A percentile compares a stretch with the other conserved stretches of the same genome.
Conservation (phyloP, 1,284 basidiomycete genomes). For the Marasmius tenuissimus region DNA sequence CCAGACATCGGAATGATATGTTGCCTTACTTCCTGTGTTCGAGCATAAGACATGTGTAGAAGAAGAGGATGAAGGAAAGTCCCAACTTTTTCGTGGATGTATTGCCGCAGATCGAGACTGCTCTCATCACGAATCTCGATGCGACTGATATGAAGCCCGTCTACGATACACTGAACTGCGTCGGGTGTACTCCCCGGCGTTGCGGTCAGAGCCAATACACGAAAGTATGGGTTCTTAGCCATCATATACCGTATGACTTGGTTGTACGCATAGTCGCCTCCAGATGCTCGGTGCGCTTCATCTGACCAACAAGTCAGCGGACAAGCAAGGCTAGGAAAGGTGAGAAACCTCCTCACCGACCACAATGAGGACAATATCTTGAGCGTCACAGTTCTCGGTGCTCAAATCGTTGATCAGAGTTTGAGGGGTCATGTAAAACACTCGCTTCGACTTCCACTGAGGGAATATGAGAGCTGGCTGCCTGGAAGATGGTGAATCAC, state of each 20-base stretch:
- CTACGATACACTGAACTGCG: conserved; percentile 89
- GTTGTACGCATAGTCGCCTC: conserved; percentile 93
- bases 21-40: conserved; percentile 56
- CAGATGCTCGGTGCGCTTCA: conserved; percentile 94
- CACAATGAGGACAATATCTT: conserved; percentile 81
- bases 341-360: conserved; percentile 52
- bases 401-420: conserved; percentile 89
- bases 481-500: conserved; percentile 24
- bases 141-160: conserved; percentile 93
- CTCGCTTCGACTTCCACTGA: conserved; percentile 83
- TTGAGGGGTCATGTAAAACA: conserved; percentile 99
- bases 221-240: conserved; percentile 92
- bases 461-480: background rate
- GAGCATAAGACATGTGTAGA: background rate
- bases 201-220: conserved; percentile 91
- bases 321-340: background rate
- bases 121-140: conserved; percentile 95
- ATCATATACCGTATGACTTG: conserved; percentile 89
- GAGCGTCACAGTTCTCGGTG: conserved; percentile 73
- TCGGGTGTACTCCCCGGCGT: conserved; percentile 90
- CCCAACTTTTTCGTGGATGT: conserved; percentile 85
- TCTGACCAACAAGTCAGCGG: conserved; percentile 48
- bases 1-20: conserved; percentile 74
- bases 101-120: conserved; percentile 85
- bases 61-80: background rate